A percentile compares a stretch with the other conserved stretches of the same genome.
These are phyloP conservation scores for Epithele typhae DNA, from an alignment of 768 basidiomycete species.

Conservation along the genomic window DNA sequence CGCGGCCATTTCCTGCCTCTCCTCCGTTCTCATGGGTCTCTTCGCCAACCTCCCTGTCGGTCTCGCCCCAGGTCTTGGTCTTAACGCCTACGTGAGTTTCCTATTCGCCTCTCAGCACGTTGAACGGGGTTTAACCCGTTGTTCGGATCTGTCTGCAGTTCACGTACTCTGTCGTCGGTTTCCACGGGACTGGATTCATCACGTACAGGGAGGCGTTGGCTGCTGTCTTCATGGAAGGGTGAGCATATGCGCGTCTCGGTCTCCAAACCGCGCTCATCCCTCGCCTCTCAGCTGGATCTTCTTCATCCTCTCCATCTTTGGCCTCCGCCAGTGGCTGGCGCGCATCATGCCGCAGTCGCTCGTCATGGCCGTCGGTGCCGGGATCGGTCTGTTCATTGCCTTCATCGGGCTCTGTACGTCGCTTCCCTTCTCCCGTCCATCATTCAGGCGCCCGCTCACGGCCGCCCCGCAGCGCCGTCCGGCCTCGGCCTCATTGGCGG, in stretches of 20 bases:
- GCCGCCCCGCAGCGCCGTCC: constrained; percentile 42
- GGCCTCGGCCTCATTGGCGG: constrained; percentile 79
- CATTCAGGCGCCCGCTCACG: neutral
- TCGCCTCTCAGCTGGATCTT: constrained; percentile 62
- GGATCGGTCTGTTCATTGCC: constrained; percentile 87
- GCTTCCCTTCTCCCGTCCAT: neutral
- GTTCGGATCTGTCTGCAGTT: constrained; percentile 44
- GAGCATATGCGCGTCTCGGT: constrained; percentile 23
- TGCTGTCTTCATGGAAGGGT: constrained; percentile 89
- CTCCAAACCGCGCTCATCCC: neutral
- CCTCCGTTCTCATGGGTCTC: constrained; percentile 79
- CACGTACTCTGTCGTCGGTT: constrained; percentile 84
- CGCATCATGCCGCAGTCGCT: constrained; percentile 87
- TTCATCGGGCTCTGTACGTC: constrained; percentile 33
- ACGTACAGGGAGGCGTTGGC: constrained; percentile 76
- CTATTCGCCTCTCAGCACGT: neutral
- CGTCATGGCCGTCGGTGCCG: constrained; percentile 78
- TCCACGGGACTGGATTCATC: constrained; percentile 70
- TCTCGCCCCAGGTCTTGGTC: constrained; percentile 80
- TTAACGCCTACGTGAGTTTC: constrained; percentile 69
- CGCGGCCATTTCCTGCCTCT: constrained; percentile 68
- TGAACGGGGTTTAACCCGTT: neutral
- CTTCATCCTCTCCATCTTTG: constrained; percentile 72
- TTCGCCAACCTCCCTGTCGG: constrained; percentile 88
- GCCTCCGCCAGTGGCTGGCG: constrained; percentile 86